Evolutionary conservation across 75 land plant species (phyloP).

Genomic region (Picea glauca): DNA sequence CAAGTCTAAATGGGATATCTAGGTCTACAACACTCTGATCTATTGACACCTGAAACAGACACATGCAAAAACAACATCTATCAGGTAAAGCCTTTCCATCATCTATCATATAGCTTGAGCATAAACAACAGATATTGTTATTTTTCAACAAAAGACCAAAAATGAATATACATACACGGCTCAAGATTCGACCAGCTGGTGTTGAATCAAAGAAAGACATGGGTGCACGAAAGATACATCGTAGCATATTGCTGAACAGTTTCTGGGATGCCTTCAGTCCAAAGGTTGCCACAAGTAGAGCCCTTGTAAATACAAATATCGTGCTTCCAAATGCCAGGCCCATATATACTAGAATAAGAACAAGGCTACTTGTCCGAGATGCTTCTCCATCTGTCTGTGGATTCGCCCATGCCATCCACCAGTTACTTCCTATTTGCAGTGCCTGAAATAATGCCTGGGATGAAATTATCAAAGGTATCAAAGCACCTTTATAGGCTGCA

Average conservation of each 20-base stretch:
- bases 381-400: constrained; percentile 71
- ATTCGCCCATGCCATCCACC: constrained; percentile 99
- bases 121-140: no score
- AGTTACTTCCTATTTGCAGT: constrained; percentile 86
- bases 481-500: constrained; percentile 76
- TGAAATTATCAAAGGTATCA: constrained; percentile 73
- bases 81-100: neutral
- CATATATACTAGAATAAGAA: constrained; percentile 77
- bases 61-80: constrained; percentile 9
- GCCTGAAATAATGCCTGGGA: constrained; percentile 77
- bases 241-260: constrained; percentile 75
- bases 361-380: constrained; percentile 51
- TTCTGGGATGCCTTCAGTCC: constrained; percentile 87
- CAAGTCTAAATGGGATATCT: constrained; percentile 87
- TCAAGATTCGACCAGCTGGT: constrained; percentile 93
- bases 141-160: no score
- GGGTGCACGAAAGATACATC: constrained; percentile 79
- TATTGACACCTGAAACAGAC: constrained; percentile 74
- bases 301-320: constrained; percentile 74
- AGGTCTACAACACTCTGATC: constrained; percentile 97
- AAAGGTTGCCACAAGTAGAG: constrained; percentile 81
- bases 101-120: no score
- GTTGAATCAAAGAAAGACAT: constrained; percentile 99
- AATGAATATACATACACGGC: constrained; percentile 62
- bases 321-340: constrained; percentile 94